Base-by-base conservation (phyloP, 306 rosid genomes). In the Canavalia ensiformis region DNA sequence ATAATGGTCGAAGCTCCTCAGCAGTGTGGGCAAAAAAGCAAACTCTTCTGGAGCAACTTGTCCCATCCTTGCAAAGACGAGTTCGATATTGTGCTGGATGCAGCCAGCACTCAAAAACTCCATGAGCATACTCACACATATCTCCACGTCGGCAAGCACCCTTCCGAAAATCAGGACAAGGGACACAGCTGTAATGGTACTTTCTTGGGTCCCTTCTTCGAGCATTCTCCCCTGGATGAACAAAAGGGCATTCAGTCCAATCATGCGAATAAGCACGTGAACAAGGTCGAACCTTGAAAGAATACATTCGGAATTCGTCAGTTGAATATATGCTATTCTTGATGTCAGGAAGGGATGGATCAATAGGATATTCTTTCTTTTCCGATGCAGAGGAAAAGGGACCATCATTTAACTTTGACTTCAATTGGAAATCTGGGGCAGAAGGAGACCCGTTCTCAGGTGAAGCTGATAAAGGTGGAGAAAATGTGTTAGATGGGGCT, bases 231-330 rank as follows among this genome's bases (percentile, higher is more conserved):
- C 47, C 95, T 86, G 95, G 95, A 80, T 91, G 95, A 55, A 89
- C 95, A 83, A 91, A 91, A 2, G 95, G 95, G 62, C 95, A 91
- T 81, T 91, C 95, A 0, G 95, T 91, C 95, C 95, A 91, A 77
- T 91, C 95, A 63, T 91, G 95, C 10, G 95, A 91, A 86, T 91
- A 91, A 30, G 93, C 95, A 5, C 95, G 93, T n/a, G 93, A 91
- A 81, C 95, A 91, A 56, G 92, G 93, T 41, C 93, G 86, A 39
- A 91, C 90, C 88, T 91, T 91, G 85, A 91, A 91, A 7, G 95
- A 91, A 84, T 89, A 89, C 95, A 91, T 91, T 31, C 95, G 84
- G 51, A 91, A 91, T 62, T 91, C 95, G 79, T 91, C 93, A 28
- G 95, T 86, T 25, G 95, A 83, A 74, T 91, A 91, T 33, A 91